Percentiles rank a stretch among this genome's conserved stretches.
These are phyloP conservation scores for Carex littledalei DNA, from an alignment of 176 grass and related monocot species.

Conservation along the genomic window DNA sequence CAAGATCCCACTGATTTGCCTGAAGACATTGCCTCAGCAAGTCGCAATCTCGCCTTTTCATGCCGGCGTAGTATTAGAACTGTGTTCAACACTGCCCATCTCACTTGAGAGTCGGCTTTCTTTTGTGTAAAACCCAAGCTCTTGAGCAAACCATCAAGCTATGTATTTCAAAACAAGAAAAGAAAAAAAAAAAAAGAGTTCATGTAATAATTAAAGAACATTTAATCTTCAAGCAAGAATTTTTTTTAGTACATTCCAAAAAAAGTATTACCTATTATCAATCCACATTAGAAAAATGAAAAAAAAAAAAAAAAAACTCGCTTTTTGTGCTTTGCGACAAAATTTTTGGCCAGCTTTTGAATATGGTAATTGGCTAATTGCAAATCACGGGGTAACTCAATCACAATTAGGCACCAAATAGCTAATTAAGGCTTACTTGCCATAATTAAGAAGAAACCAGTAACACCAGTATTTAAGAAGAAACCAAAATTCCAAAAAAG, in stretches of 20 bases:
- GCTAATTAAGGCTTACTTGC: background rate
- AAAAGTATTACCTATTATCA: background rate
- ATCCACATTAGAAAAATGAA: background rate
- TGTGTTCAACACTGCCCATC: conserved; percentile 44
- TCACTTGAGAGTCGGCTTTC: conserved; percentile 39
- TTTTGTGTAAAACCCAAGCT: conserved; percentile 45
- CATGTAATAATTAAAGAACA: background rate
- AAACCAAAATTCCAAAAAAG: background rate
- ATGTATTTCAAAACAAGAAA: background rate
- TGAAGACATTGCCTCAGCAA: conserved; percentile 35
- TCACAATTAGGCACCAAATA: background rate
- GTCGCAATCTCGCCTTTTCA: conserved; percentile 33
- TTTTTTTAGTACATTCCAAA: too few species aligned
- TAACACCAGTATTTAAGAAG: background rate
- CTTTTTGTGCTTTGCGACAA: background rate
- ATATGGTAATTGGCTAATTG: background rate
- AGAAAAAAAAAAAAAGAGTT: background rate
- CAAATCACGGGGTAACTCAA: background rate
- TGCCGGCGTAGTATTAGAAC: conserved; percentile 33
- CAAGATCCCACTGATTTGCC: conserved; percentile 37
- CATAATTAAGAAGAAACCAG: background rate
- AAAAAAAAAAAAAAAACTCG: background rate
- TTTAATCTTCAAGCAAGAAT: background rate
- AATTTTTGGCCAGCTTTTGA: background rate
- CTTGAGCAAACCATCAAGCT: conserved; percentile 41